These are phyloP conservation scores for Psidium guajava DNA, from an alignment of 345 rosid genomes.

Conservation along the genomic window DNA sequence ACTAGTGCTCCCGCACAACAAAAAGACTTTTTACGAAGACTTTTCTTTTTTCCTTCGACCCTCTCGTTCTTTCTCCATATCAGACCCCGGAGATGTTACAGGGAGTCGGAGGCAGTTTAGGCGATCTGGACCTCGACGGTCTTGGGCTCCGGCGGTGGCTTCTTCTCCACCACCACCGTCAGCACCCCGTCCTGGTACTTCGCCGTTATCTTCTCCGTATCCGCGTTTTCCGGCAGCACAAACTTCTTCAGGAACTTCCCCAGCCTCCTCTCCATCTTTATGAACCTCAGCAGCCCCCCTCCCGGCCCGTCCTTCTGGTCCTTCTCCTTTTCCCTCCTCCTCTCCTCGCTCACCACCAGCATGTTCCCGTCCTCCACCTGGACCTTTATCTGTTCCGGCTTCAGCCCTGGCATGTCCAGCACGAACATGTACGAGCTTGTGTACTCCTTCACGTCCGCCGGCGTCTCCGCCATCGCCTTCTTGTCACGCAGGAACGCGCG, in stretches of 20 bases:
- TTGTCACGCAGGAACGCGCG: constrained; percentile 8
- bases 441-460: constrained; percentile 16
- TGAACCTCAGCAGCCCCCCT: constrained; percentile 1
- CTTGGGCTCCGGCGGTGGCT: constrained; percentile 26
- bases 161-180: constrained; percentile 19
- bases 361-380: constrained; percentile 14
- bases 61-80: neutral
- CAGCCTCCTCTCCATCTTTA: constrained; percentile 24
- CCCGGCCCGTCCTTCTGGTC: neutral
- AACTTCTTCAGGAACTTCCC: constrained; percentile 20
- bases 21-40: neutral
- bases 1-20: neutral
- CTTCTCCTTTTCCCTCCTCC: constrained; percentile 17
- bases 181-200: constrained; percentile 13
- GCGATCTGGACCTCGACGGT: constrained; percentile 16
- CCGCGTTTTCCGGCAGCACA: constrained; percentile 18
- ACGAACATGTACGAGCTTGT: constrained; percentile 7
- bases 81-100: fast-evolving
- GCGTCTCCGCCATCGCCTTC: constrained; percentile 9
- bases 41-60: neutral
- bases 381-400: constrained; percentile 10
- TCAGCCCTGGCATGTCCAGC: constrained; percentile 14
- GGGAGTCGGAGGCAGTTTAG: neutral
- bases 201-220: constrained; percentile 7
- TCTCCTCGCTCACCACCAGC: constrained; percentile 9